Base-by-base conservation (phyloP, 306 rosid genomes). In the Styphnolobium japonicum region DNA sequence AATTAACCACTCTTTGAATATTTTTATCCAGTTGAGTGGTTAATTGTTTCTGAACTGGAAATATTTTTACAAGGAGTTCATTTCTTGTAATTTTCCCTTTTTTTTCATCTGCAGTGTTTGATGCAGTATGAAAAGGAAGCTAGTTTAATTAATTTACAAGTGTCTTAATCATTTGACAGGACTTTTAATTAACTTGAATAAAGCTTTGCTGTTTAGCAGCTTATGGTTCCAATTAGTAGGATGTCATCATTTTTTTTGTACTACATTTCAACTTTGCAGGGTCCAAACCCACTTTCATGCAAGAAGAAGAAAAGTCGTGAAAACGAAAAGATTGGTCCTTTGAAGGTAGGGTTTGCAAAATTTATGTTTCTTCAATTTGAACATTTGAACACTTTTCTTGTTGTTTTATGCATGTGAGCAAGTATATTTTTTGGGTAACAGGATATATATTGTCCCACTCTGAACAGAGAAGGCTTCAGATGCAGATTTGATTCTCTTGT, bases 241-340 rank as follows among this genome's bases (percentile, higher is more conserved):
- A 16, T 33, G 46, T 75, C 57, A 21, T 0, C 43, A 33, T 49
- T 64, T 67, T 81, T 16, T 22, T 55, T 16, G 62, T 43, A 9
- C 57, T 52, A 23, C 14, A 51, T 66, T 40, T 42, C 55, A 85
- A 81, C 67, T 68, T 49, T 84, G 80, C 86, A 94, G 98, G 97
- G 88, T 73, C 98, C 97, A 57, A 94, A 94, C 73, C 97, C 98
- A 29, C 97, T 92, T 79, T 94, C 98, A 11, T 88, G 93, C 84
- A 85, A 85, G 90, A 90, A 87, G 87, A 92, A 92, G 84, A 92
- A 90, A 88, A 84, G 43, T 22, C 60, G 2, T 27, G 86, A 78
- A 82, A 89, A 66, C 58, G 82, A 84, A 69, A 84, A 81, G 39
- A 62, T 25, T 74, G 65, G 64, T 37, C 49, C 79, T 7, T 43